phyloP scores from a whole-genome alignment of 2,329 filamentous ascomycete genomes.

The Trichoderma guizhouense region DNA sequence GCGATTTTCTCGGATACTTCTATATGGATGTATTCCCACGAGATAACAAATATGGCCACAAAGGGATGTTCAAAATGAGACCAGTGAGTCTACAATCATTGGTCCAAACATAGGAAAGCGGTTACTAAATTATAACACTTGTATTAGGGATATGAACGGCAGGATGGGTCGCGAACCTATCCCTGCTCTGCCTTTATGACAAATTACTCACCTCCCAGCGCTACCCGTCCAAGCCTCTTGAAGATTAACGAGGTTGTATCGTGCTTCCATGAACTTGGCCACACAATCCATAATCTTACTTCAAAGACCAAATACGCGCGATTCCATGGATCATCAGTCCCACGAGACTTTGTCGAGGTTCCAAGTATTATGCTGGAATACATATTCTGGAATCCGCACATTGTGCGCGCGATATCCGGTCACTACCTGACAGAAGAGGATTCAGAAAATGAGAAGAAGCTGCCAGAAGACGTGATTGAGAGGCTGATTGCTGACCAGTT shows the following conservation, averaged over 20 bases:
- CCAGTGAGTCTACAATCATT: background rate
- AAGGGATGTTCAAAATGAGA: constrained; percentile 74
- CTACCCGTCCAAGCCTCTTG: constrained; percentile 66
- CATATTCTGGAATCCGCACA: constrained; percentile 61
- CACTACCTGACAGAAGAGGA: constrained; percentile 56
- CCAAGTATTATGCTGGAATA: constrained; percentile 65
- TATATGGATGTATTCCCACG: constrained; percentile 73
- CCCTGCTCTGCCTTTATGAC: constrained; percentile 71
- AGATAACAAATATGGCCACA: constrained; percentile 74
- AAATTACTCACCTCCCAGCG: constrained; percentile 72
- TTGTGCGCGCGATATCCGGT: constrained; percentile 58
- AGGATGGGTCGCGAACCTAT: constrained; percentile 65
- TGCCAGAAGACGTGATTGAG: constrained; percentile 67
- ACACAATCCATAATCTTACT: constrained; percentile 60
- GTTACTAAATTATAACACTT: background rate
- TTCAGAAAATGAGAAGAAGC: constrained; percentile 54
- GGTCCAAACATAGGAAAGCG: no score
- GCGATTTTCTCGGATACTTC: constrained; percentile 69
- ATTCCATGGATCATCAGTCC: constrained; percentile 60
- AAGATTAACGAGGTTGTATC: constrained; percentile 75
- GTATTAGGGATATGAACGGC: constrained; percentile 53
- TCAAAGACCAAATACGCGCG: constrained; percentile 54
- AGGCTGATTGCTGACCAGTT: constrained; percentile 56
- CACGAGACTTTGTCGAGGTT: constrained; percentile 62
- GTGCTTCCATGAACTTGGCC: constrained; percentile 67